Conservation (phyloP, 1,139 yeast species). For the Suzukiozyma palmioleophila region DNA sequence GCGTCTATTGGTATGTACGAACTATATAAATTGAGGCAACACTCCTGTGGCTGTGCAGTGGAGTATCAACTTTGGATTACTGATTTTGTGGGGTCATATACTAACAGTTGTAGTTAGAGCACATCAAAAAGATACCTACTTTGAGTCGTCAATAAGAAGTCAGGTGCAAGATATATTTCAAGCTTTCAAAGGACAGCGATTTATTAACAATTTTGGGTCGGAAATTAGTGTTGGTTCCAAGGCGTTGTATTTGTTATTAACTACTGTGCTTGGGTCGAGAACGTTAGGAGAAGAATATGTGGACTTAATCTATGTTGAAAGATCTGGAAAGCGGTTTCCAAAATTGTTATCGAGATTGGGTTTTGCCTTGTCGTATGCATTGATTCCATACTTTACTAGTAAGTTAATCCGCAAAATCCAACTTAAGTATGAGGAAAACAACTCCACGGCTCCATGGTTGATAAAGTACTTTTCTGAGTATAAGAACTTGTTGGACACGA, state of each 20-base stretch:
- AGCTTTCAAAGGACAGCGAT: slow-evolving; percentile 60
- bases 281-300: slow-evolving; percentile 95
- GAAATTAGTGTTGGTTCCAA: slow-evolving; percentile 60
- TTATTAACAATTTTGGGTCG: slow-evolving; percentile 58
- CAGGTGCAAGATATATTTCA: slow-evolving; percentile 57
- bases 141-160: slow-evolving; percentile 51
- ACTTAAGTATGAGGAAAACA: slow-evolving; percentile 19
- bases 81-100: slow-evolving; percentile 6
- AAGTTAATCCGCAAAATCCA: slow-evolving; percentile 24
- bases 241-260: slow-evolving; percentile 58
- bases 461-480: slow-evolving; percentile 29
- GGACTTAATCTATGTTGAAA: slow-evolving; percentile 67
- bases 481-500: slow-evolving; percentile 42
- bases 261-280: slow-evolving; percentile 71
- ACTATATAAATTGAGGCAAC: not conserved
- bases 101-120: slow-evolving; percentile 51
- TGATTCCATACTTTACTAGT: slow-evolving; percentile 51
- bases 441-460: slow-evolving; percentile 11
- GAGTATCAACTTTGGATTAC: slow-evolving; percentile 2
- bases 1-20: slow-evolving; percentile 42
- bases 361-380: slow-evolving; percentile 51
- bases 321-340: slow-evolving; percentile 50
- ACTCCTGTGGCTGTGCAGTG: too few species aligned
- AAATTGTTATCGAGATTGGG: slow-evolving; percentile 41
- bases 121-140: slow-evolving; percentile 80